Percentiles rank a stretch among this genome's conserved stretches.
Evolutionary conservation across 2,329 filamentous ascomycete genomes (phyloP).

Genomic region (Magnaporthiopsis incrustans): DNA sequence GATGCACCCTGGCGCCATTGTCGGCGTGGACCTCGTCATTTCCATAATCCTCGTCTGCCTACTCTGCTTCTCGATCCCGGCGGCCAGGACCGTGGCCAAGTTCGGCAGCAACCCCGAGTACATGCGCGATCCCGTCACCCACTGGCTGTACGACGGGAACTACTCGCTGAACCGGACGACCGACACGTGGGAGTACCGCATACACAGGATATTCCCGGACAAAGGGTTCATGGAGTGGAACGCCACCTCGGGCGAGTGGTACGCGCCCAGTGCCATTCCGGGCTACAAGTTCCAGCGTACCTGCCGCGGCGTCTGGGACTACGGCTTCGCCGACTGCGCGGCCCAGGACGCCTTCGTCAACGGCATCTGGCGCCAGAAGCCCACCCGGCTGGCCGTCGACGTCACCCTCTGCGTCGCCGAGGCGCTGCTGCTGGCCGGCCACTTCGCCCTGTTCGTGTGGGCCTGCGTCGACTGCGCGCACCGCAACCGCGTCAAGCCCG

Average conservation of each 20-base stretch:
- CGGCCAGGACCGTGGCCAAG: background rate
- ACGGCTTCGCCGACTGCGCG: constrained; percentile 10
- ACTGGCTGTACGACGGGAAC: constrained; percentile 8
- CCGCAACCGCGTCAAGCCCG: background rate
- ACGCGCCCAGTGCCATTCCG: background rate
- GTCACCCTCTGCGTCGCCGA: constrained; percentile 22
- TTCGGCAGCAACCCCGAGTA: background rate
- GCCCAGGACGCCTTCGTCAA: constrained; percentile 13
- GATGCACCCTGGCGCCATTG: constrained; percentile 11
- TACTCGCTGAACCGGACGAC: constrained; percentile 5
- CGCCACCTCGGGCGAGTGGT: constrained; percentile 1
- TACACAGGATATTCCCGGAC: background rate
- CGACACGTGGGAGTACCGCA: constrained; percentile 12
- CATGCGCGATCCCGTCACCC: background rate
- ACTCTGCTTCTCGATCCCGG: background rate
- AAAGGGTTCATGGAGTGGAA: background rate
- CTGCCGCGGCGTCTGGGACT: constrained; percentile 8
- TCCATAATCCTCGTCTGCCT: constrained; percentile 11
- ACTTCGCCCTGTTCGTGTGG: constrained; percentile 19
- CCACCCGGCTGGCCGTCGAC: constrained; percentile 1
- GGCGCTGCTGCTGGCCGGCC: constrained; percentile 35
- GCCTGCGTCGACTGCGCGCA: constrained; percentile 13
- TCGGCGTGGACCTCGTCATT: constrained; percentile 13
- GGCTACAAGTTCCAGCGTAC: constrained; percentile 3
- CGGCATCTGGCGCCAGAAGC: constrained; percentile 5